These are phyloP conservation scores for Rheum nobile DNA, from an alignment of 148 eudicot species.

Conservation along the genomic window DNA sequence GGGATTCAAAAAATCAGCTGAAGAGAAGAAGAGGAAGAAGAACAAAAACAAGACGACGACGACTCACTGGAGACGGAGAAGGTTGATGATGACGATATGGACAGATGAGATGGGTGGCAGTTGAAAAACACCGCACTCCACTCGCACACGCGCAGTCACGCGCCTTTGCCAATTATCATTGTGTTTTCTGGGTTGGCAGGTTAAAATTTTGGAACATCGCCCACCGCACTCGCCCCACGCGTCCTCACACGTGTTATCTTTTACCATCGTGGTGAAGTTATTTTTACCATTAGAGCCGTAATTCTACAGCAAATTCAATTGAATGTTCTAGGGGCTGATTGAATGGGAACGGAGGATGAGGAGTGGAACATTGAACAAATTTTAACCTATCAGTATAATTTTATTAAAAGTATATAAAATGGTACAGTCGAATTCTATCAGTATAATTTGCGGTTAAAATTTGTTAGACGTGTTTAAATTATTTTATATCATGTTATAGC, in stretches of 20 bases:
- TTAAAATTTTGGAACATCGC: not conserved
- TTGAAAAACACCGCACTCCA: conserved; percentile 1
- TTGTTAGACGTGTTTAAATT: no score
- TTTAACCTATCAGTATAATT: no score
- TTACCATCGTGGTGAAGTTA: not conserved
- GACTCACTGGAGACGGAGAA: not conserved
- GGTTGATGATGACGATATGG: conserved; percentile 9
- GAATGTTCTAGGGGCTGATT: not conserved
- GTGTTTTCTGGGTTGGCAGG: not conserved
- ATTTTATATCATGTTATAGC: no score
- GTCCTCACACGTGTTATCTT: not conserved
- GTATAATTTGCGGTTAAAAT: no score
- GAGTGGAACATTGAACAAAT: no score
- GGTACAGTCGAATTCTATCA: no score
- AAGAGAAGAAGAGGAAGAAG: conserved; percentile 3
- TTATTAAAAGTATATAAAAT: no score
- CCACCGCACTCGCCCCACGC: not conserved
- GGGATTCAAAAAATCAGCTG: not conserved
- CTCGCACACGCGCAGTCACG: not conserved
- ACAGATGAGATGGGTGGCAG: not conserved
- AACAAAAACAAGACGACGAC: not conserved
- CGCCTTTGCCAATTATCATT: not conserved
- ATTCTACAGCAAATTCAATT: not conserved
- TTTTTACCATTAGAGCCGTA: not conserved
- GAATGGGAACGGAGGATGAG: no score